These are phyloP conservation scores for Lignosus rhinocerotis DNA, from an alignment of 1,284 basidiomycete genomes.

Conservation along the genomic window DNA sequence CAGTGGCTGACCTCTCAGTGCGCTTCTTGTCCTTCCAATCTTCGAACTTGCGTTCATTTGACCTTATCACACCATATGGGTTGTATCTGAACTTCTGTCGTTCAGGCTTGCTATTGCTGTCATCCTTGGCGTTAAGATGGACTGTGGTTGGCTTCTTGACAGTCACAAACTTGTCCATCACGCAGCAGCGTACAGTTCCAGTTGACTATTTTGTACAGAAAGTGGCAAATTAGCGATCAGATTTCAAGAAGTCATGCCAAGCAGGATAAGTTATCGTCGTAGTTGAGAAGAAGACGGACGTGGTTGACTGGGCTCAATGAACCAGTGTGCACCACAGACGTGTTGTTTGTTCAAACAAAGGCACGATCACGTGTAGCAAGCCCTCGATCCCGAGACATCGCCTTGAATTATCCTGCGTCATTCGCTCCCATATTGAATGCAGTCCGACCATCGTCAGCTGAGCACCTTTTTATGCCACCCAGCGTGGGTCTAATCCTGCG, in stretches of 20 bases:
- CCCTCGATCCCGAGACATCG: constrained; percentile 28
- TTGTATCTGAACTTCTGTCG: constrained; percentile 32
- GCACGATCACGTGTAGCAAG: constrained; percentile 16
- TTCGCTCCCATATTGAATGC: constrained; percentile 5
- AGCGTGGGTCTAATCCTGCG: not conserved
- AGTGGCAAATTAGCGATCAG: not conserved
- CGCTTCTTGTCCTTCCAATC: constrained; percentile 34
- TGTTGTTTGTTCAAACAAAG: constrained; percentile 29
- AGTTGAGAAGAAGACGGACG: constrained; percentile 2
- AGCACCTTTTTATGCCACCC: constrained; percentile 2
- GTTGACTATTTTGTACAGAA: not conserved
- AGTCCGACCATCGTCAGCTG: constrained; percentile 13
- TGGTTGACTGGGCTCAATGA: not conserved
- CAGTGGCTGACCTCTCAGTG: constrained; percentile 29
- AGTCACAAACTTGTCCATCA: constrained; percentile 45
- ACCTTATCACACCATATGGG: constrained; percentile 33
- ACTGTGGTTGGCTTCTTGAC: constrained; percentile 33
- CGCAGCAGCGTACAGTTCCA: not conserved
- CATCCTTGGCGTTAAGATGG: constrained; percentile 20
- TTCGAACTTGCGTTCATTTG: constrained; percentile 29
- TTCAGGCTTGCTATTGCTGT: constrained; percentile 24
- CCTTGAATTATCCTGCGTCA: constrained; percentile 32
- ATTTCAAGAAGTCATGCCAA: constrained; percentile 1
- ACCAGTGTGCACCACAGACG: constrained; percentile 24
- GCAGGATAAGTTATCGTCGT: constrained; percentile 10